These are phyloP conservation scores for Tolypocladium cylindrosporum DNA, from an alignment of 2,329 filamentous ascomycete species.

Conservation along the genomic window DNA sequence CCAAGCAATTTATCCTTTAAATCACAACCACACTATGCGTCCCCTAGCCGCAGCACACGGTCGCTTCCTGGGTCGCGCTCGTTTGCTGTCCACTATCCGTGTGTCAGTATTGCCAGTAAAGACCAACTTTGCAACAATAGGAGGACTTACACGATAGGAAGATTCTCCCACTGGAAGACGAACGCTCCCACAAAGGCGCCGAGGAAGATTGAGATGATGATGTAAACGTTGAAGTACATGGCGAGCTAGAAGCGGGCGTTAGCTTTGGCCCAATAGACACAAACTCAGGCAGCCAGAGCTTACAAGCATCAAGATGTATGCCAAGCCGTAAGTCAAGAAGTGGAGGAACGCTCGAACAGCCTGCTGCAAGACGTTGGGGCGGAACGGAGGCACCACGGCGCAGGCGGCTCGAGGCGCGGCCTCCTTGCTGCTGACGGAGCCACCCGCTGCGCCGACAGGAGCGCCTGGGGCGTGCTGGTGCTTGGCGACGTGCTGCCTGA, in stretches of 20 bases:
- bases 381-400: constrained; percentile 24
- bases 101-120: neutral
- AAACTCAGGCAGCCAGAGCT: neutral
- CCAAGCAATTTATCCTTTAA: neutral
- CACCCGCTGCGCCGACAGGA: constrained; percentile 4
- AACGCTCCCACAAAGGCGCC: constrained; percentile 66
- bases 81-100: constrained; percentile 13
- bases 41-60: constrained; percentile 31
- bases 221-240: constrained; percentile 59
- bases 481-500: constrained; percentile 38
- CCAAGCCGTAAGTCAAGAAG: constrained; percentile 61
- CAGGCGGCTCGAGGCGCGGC: constrained; percentile 4
- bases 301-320: constrained; percentile 67
- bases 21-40: neutral
- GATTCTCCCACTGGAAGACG: constrained; percentile 60
- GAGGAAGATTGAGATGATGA: constrained; percentile 73
- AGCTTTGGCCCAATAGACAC: neutral
- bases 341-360: constrained; percentile 56
- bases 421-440: constrained; percentile 13
- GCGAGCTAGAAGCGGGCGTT: constrained; percentile 22
- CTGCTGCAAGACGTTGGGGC: constrained; percentile 57
- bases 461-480: constrained; percentile 10
- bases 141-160: constrained; percentile 20
- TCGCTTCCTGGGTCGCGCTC: constrained; percentile 25
- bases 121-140: neutral